Evolutionary conservation across 495 filamentous ascomycete genomes (phyloP).

Genomic region (Geopyxis carbonaria): DNA sequence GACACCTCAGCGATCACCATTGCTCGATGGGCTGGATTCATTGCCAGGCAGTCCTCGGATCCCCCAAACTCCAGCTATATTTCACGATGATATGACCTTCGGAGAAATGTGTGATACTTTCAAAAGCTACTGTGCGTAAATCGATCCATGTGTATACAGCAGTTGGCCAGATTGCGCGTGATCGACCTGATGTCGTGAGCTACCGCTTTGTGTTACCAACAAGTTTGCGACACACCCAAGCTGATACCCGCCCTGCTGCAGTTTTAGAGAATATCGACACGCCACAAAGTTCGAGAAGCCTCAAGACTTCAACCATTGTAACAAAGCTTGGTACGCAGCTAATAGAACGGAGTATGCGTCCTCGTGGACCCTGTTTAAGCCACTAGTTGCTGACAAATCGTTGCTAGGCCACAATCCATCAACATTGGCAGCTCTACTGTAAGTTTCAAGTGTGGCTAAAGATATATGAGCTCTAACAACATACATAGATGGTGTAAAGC

Average conservation of each 20-base stretch:
- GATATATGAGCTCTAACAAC: conserved; percentile 7
- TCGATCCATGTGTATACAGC: no score
- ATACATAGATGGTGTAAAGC: conserved; percentile 22
- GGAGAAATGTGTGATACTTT: conserved; percentile 19
- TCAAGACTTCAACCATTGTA: conserved; percentile 19
- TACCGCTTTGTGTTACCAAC: no score
- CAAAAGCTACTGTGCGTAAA: conserved; percentile 17
- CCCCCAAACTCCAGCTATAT: conserved; percentile 17
- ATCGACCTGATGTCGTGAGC: no score
- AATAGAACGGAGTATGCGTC: conserved; percentile 12
- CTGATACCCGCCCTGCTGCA: no score
- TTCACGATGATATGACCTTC: conserved; percentile 23
- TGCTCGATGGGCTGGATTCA: no score
- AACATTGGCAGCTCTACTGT: conserved; percentile 24
- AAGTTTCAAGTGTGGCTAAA: conserved; percentile 7
- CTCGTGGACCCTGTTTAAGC: conserved; percentile 5
- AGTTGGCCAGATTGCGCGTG: no score
- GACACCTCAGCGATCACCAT: no score
- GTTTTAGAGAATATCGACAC: conserved; percentile 23
- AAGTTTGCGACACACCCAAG: no score
- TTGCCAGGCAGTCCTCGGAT: no score
- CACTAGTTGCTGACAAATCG: conserved; percentile 1
- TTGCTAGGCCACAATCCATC: conserved; percentile 20
- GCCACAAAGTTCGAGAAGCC: conserved; percentile 17
- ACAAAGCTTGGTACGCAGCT: conserved; percentile 18